A percentile compares a stretch with the other conserved stretches of the same genome.
Evolutionary conservation across 257 asterid genomes (phyloP).

Genomic region (Nicotiana tomentosiformis): DNA sequence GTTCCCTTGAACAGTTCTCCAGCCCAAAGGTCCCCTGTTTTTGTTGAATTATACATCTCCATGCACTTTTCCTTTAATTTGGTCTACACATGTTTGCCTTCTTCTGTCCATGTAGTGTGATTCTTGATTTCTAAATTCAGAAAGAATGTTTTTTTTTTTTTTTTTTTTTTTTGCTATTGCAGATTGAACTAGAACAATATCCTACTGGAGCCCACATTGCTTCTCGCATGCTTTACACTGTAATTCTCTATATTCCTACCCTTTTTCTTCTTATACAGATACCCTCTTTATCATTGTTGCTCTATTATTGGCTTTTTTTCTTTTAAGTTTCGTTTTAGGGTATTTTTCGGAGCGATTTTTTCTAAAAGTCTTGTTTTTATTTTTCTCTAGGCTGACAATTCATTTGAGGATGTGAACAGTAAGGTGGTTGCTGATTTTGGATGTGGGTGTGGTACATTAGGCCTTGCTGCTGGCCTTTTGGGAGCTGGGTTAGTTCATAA

Average conservation of each 20-base stretch:
- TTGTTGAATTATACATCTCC: neutral
- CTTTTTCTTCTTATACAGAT: constrained; percentile 1
- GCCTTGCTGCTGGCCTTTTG: constrained; percentile 88
- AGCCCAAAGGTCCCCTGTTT: constrained; percentile 53
- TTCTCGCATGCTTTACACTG: constrained; percentile 85
- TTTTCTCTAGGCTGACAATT: constrained; percentile 62
- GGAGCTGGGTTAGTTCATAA: constrained; percentile 62
- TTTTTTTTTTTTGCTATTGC: neutral
- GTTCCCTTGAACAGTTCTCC: constrained; percentile 69
- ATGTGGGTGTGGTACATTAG: constrained; percentile 94
- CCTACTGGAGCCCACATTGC: constrained; percentile 98
- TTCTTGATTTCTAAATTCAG: neutral
- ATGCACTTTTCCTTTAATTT: neutral
- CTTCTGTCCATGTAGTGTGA: neutral
- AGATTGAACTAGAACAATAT: constrained; percentile 93
- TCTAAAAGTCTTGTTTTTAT: neutral
- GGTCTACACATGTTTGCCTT: neutral
- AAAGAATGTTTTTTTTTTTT: neutral
- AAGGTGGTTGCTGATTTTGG: constrained; percentile 98
- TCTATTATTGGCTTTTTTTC: neutral
- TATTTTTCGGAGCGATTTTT: neutral
- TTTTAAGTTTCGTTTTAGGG: neutral
- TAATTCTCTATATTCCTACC: constrained; percentile 18
- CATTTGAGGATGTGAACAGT: constrained; percentile 74
- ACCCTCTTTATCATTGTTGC: neutral